A percentile compares a stretch with the other conserved stretches of the same genome.
phyloP scores from a whole-genome alignment of 495 filamentous ascomycete species.

The Tuber magnatum region DNA sequence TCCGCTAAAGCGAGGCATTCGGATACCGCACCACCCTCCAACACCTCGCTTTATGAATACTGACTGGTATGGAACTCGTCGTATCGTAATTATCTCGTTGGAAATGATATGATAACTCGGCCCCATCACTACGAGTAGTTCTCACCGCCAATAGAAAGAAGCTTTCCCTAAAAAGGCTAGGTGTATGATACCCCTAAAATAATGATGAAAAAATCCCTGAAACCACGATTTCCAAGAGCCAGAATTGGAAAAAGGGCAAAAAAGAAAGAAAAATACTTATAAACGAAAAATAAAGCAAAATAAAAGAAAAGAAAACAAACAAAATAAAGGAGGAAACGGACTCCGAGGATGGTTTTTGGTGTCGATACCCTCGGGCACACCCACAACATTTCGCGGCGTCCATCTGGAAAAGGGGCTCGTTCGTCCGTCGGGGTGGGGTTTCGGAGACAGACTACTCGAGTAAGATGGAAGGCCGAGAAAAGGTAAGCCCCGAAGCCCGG shows the following conservation, averaged over 20 bases:
- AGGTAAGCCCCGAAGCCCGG: constrained; percentile 18
- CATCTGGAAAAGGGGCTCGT: constrained; percentile 28
- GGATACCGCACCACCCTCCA: background rate
- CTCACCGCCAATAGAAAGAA: background rate
- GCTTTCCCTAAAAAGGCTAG: background rate
- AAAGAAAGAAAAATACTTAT: background rate
- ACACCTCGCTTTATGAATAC: background rate
- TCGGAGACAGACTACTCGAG: constrained; percentile 17
- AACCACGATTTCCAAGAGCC: background rate
- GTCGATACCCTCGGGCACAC: background rate
- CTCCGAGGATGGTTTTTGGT: background rate
- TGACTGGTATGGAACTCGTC: background rate
- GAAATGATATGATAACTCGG: background rate
- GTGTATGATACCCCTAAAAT: background rate
- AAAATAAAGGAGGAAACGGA: background rate
- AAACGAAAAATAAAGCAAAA: background rate
- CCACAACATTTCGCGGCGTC: background rate
- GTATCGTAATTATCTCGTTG: background rate
- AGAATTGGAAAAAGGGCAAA: background rate
- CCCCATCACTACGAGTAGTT: background rate
- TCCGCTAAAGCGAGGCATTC: background rate
- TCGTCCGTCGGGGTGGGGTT: constrained; percentile 16
- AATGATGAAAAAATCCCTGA: background rate
- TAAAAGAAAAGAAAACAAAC: background rate
- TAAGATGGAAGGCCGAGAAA: constrained; percentile 19